These are phyloP conservation scores for Posidonia oceanica DNA, from an alignment of 116 monocot species.

Conservation along the genomic window DNA sequence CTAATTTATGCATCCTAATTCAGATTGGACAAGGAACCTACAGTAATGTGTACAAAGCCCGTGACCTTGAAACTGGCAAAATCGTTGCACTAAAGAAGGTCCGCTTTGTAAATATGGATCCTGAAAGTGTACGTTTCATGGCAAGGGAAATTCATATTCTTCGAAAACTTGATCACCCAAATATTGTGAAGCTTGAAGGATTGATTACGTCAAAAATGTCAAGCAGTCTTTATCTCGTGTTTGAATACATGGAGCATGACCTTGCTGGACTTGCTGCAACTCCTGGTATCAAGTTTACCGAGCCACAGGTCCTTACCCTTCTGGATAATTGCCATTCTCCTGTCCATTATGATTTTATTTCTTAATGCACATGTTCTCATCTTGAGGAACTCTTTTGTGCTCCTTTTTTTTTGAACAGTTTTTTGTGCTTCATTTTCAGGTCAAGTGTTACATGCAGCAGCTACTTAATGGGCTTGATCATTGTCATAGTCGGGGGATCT, in stretches of 20 bases:
- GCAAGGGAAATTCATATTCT: constrained; percentile 81
- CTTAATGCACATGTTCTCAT: not conserved
- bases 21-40: constrained; percentile 98
- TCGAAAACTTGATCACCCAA: constrained; percentile 76
- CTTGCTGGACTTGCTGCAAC: constrained; percentile 69
- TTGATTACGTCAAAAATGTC: constrained; percentile 66
- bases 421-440: constrained; percentile 22
- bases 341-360: not conserved
- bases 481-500: constrained; percentile 65
- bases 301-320: constrained; percentile 51
- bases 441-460: constrained; percentile 87
- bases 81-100: constrained; percentile 91
- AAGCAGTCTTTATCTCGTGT: constrained; percentile 72
- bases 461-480: constrained; percentile 75
- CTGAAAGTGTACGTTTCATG: constrained; percentile 96
- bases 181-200: constrained; percentile 76
- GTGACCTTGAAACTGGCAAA: constrained; percentile 68
- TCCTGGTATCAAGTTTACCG: constrained; percentile 74
- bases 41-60: constrained; percentile 74
- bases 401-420: not conserved
- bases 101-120: constrained; percentile 70
- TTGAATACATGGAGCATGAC: constrained; percentile 97
- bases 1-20: not conserved
- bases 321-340: not conserved
- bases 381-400: not conserved